phyloP scores from a whole-genome alignment of 2,329 filamentous ascomycete species.

The Amylocarpus encephaloides region DNA sequence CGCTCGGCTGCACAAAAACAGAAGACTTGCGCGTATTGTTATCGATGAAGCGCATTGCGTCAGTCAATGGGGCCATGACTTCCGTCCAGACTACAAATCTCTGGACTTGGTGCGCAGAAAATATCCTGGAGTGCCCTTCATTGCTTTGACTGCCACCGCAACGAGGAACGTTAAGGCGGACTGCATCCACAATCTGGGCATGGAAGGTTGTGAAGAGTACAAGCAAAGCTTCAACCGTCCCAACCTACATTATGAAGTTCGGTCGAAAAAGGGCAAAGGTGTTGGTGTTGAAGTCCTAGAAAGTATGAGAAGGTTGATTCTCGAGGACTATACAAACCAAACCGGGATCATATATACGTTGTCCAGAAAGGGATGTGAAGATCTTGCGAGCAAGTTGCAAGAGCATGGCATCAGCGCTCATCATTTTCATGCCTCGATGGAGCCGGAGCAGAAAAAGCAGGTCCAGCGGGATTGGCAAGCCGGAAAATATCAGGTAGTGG shows the following conservation, averaged over 20 bases:
- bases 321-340: constrained; percentile 57
- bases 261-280: constrained; percentile 58
- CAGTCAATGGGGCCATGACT: constrained; percentile 98
- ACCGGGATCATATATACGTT: constrained; percentile 93
- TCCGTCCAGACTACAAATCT: constrained; percentile 89
- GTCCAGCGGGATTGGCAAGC: constrained; percentile 80
- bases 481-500: constrained; percentile 77
- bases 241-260: constrained; percentile 85
- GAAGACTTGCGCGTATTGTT: constrained; percentile 79
- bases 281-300: constrained; percentile 35
- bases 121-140: constrained; percentile 77
- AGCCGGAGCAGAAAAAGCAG: constrained; percentile 56
- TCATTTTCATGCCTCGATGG: constrained; percentile 82
- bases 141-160: constrained; percentile 92
- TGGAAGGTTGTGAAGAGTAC: constrained; percentile 68
- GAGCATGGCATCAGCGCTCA: constrained; percentile 61
- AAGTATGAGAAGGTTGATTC: constrained; percentile 60
- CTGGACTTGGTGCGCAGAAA: constrained; percentile 66
- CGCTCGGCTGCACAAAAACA: constrained; percentile 58
- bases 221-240: constrained; percentile 95
- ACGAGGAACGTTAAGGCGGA: constrained; percentile 90
- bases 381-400: constrained; percentile 63
- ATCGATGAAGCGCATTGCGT: constrained; percentile 99
- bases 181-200: constrained; percentile 84
- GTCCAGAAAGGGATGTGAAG: constrained; percentile 76